A percentile compares a stretch with the other conserved stretches of the same genome.
Conservation (phyloP, 148 eudicot species). For the Silene latifolia region DNA sequence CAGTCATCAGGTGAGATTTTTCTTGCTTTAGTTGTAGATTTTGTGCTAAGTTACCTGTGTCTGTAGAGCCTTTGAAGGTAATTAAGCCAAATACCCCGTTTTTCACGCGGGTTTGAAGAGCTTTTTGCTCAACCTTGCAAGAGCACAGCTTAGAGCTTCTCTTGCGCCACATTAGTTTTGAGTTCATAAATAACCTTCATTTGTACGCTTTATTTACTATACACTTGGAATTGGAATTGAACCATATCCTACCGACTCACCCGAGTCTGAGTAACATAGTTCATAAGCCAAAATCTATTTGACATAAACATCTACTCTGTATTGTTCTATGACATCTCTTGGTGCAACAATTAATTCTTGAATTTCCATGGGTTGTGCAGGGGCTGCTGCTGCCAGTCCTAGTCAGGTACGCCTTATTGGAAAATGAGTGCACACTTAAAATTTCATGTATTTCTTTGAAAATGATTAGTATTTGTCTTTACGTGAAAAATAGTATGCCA, state of each 20-base stretch:
- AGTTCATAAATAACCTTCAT: neutral
- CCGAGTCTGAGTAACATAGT: neutral
- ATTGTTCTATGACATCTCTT: neutral
- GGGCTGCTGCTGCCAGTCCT: slow-evolving; percentile 31
- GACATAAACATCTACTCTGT: neutral
- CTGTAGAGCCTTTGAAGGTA: neutral
- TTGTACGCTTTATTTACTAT: neutral
- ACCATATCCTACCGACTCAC: neutral
- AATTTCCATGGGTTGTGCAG: slow-evolving; percentile 22
- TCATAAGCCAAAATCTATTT: neutral
- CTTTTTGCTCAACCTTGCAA: neutral
- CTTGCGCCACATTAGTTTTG: neutral
- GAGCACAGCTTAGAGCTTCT: neutral
- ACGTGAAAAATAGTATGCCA: neutral
- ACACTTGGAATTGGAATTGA: neutral
- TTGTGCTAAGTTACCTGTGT: neutral
- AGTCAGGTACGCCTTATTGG: slow-evolving; percentile 37
- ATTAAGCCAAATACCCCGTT: neutral
- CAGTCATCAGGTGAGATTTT: slow-evolving; percentile 61
- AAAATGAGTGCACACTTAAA: neutral
- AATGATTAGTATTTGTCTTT: neutral
- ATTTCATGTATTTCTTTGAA: neutral
- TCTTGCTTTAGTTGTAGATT: neutral
- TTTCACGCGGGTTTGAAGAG: neutral
- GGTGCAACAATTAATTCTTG: neutral